Evolutionary conservation across 305 asterid genomes (phyloP).

Genomic region (Fraxinus angustifolia): DNA sequence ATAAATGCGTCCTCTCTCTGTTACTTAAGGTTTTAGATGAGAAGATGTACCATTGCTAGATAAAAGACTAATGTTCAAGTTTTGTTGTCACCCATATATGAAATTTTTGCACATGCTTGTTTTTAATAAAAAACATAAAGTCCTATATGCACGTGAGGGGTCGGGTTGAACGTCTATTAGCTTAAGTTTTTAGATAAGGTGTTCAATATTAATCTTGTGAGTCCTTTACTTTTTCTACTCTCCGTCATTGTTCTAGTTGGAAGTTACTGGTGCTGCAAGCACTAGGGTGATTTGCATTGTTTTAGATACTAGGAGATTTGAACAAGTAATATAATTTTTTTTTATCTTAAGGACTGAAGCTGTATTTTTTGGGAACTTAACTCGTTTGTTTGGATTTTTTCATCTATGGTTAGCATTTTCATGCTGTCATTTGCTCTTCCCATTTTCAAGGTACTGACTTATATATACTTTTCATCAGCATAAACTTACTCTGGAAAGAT

Average conservation of each 20-base stretch:
- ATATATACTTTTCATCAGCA: conserved; percentile 39
- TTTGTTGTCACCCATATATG: neutral
- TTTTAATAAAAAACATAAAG: neutral
- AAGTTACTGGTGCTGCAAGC: neutral
- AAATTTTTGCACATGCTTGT: neutral
- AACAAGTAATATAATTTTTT: neutral
- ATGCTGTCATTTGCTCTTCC: conserved; percentile 12
- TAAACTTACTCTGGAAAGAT: conserved; percentile 22
- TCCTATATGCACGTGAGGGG: neutral
- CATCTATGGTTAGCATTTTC: neutral
- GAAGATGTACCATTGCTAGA: neutral
- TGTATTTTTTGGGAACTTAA: neutral
- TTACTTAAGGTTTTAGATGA: neutral
- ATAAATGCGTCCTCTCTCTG: neutral
- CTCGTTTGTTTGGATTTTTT: neutral
- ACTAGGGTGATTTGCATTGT: neutral
- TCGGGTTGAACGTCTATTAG: neutral
- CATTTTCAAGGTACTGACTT: conserved; percentile 18
- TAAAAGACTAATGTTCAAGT: neutral
- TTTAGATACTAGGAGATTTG: neutral
- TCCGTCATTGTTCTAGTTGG: neutral
- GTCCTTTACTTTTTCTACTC: neutral
- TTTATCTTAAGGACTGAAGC: conserved; percentile 5
- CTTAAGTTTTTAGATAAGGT: neutral
- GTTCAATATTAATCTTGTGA: neutral